A percentile compares a stretch with the other conserved stretches of the same genome.
Evolutionary conservation across 2,329 filamentous ascomycete genomes (phyloP).

Genomic region (Monosporascus sp.): DNA sequence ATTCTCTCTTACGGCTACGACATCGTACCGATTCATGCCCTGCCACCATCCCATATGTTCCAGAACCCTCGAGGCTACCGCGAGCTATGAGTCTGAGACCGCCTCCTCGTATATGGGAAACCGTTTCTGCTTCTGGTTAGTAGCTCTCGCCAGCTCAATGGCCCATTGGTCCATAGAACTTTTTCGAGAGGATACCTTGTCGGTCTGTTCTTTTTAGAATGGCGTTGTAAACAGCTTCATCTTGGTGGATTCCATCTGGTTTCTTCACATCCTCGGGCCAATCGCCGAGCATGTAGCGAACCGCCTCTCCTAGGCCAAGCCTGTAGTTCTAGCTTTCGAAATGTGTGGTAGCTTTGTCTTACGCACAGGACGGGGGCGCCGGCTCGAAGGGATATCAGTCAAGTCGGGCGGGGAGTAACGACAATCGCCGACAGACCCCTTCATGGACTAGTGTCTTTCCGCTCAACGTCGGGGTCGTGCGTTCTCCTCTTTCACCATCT

Average conservation of each 20-base stretch:
- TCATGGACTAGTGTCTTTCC: constrained; percentile 19
- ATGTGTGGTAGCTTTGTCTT: constrained; percentile 17
- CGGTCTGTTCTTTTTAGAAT: constrained; percentile 3
- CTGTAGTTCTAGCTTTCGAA: constrained; percentile 1
- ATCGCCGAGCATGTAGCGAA: constrained; percentile 7
- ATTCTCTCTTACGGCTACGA: neutral
- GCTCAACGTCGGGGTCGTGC: constrained; percentile 17
- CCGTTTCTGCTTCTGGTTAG: neutral
- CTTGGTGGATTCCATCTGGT: constrained; percentile 10
- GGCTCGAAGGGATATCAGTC: constrained; percentile 25
- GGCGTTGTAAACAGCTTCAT: constrained; percentile 12
- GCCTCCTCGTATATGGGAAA: neutral
- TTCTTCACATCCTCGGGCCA: constrained; percentile 11
- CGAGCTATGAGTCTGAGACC: neutral
- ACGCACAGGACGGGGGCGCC: constrained; percentile 22
- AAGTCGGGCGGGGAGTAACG: constrained; percentile 25
- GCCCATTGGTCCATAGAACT: no score
- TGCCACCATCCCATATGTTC: neutral
- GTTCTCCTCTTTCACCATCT: constrained; percentile 21
- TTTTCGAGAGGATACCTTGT: constrained; percentile 5
- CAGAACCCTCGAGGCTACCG: neutral
- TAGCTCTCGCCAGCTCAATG: neutral
- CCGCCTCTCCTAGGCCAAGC: constrained; percentile 3
- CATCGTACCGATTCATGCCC: constrained; percentile 1
- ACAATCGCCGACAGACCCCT: constrained; percentile 12